These are phyloP conservation scores for Plectosphaerella sp. DNA, from an alignment of 2,329 filamentous ascomycete species.

Conservation along the genomic window DNA sequence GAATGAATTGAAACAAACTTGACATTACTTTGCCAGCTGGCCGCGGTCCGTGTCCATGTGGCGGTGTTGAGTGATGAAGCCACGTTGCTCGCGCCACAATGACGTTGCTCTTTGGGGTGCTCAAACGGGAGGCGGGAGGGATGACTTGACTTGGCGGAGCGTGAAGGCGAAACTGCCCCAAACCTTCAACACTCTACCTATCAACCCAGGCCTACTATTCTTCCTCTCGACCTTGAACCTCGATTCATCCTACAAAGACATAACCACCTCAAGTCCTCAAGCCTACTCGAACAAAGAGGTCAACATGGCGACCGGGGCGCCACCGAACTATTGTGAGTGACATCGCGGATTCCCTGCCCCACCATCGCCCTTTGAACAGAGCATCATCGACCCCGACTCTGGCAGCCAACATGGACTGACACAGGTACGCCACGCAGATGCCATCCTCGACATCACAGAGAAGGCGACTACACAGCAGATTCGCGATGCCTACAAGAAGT, in stretches of 20 bases:
- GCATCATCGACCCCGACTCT: background rate
- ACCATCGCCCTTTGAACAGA: constrained; percentile 2
- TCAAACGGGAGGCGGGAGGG: background rate
- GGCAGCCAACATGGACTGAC: background rate
- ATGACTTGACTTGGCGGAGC: no score
- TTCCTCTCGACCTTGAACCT: no score
- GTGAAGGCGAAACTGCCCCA: no score
- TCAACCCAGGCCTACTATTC: no score
- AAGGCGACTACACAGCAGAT: constrained; percentile 78
- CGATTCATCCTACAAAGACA: no score
- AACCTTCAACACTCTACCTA: no score
- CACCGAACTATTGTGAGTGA: constrained; percentile 55
- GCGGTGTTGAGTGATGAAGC: constrained; percentile 13
- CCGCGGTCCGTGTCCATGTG: background rate
- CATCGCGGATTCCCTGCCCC: constrained; percentile 6
- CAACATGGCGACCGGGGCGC: constrained; percentile 25
- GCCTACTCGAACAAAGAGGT: background rate
- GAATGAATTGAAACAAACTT: background rate
- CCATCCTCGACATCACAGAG: constrained; percentile 66
- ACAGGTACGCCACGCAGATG: constrained; percentile 47
- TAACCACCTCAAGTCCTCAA: no score
- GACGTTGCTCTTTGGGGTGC: constrained; percentile 26
- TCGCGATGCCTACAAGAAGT: constrained; percentile 93
- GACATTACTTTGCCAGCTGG: background rate
- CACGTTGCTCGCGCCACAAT: constrained; percentile 34